These are phyloP conservation scores for Turnera subulata DNA, from an alignment of 345 rosid species.

Conservation along the genomic window DNA sequence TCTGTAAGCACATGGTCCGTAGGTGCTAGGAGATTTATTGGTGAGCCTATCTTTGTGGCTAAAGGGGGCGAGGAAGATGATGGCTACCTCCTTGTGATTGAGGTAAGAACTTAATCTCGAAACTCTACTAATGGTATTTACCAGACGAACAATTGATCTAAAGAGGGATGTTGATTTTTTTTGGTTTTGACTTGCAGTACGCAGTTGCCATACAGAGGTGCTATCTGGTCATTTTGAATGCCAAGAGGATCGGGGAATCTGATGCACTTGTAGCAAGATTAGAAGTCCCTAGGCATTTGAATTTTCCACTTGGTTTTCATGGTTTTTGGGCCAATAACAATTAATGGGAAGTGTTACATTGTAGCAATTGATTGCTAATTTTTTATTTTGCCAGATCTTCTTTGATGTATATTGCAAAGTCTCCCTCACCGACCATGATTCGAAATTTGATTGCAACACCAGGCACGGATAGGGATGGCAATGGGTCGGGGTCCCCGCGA, in stretches of 20 bases:
- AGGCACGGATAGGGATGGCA: too few relatives aligned
- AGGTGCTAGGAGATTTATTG: conserved; percentile 61
- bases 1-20: conserved; percentile 51
- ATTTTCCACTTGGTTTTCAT: conserved; percentile 88
- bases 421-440: too few relatives aligned
- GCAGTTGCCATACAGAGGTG: conserved; percentile 84
- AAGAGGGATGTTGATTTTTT: background rate
- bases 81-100: conserved; percentile 80
- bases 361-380: too few relatives aligned
- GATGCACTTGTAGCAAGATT: conserved; percentile 62
- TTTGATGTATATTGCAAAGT: too few relatives aligned
- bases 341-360: too few relatives aligned
- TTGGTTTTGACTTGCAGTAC: conserved; percentile 45
- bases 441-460: too few relatives aligned
- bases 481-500: too few relatives aligned
- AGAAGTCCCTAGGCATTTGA: conserved; percentile 72
- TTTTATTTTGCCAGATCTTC: too few relatives aligned
- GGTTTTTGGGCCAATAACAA: conserved; percentile 63
- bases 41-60: conserved; percentile 80
- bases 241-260: conserved; percentile 68
- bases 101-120: conserved; percentile 40
- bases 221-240: conserved; percentile 64
- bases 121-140: too few relatives aligned
- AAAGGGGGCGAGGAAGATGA: conserved; percentile 53
- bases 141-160: too few relatives aligned